A percentile compares a stretch with the other conserved stretches of the same genome.
Conservation (phyloP, 2,329 filamentous ascomycete genomes). For the Diaporthe sp. region DNA sequence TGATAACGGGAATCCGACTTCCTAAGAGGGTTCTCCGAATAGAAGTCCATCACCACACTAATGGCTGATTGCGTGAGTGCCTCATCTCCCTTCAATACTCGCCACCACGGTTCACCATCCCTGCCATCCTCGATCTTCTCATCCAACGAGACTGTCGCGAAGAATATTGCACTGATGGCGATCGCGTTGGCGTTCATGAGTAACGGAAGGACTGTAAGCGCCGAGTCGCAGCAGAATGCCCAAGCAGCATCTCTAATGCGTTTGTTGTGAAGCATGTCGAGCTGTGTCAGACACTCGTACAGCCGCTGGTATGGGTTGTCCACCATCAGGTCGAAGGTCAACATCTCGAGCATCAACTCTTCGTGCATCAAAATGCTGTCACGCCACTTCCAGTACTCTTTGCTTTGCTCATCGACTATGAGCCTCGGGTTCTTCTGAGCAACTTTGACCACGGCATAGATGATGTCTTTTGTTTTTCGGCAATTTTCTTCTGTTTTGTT, state of each 20-base stretch:
- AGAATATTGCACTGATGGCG: conserved; percentile 87
- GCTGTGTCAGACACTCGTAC: conserved; percentile 81
- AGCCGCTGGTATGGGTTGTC: conserved; percentile 89
- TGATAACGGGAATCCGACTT: conserved; percentile 64
- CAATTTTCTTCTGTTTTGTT: conserved; percentile 99
- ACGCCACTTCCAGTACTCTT: conserved; percentile 98
- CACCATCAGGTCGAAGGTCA: conserved; percentile 94
- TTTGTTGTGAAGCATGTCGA: conserved; percentile 83
- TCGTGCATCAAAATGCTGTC: conserved; percentile 94
- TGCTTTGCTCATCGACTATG: conserved; percentile 94
- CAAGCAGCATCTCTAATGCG: conserved; percentile 85
- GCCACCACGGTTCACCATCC: conserved; percentile 88
- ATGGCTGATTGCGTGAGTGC: conserved; percentile 78
- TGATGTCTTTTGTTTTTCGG: conserved; percentile 93
- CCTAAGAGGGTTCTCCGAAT: conserved; percentile 70
- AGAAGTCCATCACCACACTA: conserved; percentile 78
- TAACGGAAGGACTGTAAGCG: conserved; percentile 85
- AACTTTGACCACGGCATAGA: conserved; percentile 92
- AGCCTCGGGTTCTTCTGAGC: conserved; percentile 94
- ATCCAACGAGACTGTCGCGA: conserved; percentile 79
- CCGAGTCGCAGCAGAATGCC: conserved; percentile 94
- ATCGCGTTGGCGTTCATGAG: conserved; percentile 83
- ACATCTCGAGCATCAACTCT: conserved; percentile 87
- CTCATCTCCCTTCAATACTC: conserved; percentile 76
- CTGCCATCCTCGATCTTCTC: conserved; percentile 79